A percentile compares a stretch with the other conserved stretches of the same genome.
phyloP scores from a whole-genome alignment of 2,329 filamentous ascomycete genomes.

The Elsinoe batatas region DNA sequence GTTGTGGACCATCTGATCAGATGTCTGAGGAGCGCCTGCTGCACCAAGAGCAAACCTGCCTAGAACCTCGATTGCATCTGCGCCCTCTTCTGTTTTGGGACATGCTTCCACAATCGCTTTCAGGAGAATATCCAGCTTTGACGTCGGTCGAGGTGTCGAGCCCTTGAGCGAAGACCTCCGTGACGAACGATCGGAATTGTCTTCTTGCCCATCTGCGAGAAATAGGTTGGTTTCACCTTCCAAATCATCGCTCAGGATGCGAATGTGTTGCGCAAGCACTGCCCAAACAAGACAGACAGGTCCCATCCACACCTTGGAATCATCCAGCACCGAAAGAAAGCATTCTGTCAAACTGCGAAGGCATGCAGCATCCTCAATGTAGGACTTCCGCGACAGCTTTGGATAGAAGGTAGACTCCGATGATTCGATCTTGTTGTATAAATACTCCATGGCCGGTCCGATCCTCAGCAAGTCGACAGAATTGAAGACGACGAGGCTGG shows the following conservation, averaged over 20 bases:
- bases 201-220: neutral
- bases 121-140: constrained; percentile 19
- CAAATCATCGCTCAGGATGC: constrained; percentile 20
- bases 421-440: constrained; percentile 22
- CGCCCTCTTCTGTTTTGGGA: constrained; percentile 24
- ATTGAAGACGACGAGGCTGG: constrained; percentile 47
- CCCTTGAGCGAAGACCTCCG: constrained; percentile 4
- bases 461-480: constrained; percentile 65
- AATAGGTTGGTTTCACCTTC: neutral
- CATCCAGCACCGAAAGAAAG: constrained; percentile 51
- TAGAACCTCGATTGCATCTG: constrained; percentile 40
- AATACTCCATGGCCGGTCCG: constrained; percentile 47
- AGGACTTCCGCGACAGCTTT: constrained; percentile 38
- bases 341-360: constrained; percentile 64
- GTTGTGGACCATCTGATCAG: constrained; percentile 35
- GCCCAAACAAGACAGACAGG: constrained; percentile 76
- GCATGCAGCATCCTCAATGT: constrained; percentile 58
- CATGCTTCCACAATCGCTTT: constrained; percentile 33
- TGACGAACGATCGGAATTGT: neutral
- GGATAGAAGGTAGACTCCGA: constrained; percentile 17
- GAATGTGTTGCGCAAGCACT: constrained; percentile 61
- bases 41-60: constrained; percentile 38
- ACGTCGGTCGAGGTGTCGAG: neutral
- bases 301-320: constrained; percentile 52
- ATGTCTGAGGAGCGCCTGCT: constrained; percentile 40